phyloP scores from a whole-genome alignment of 495 filamentous ascomycete genomes.

The Lophiotrema nucula region DNA sequence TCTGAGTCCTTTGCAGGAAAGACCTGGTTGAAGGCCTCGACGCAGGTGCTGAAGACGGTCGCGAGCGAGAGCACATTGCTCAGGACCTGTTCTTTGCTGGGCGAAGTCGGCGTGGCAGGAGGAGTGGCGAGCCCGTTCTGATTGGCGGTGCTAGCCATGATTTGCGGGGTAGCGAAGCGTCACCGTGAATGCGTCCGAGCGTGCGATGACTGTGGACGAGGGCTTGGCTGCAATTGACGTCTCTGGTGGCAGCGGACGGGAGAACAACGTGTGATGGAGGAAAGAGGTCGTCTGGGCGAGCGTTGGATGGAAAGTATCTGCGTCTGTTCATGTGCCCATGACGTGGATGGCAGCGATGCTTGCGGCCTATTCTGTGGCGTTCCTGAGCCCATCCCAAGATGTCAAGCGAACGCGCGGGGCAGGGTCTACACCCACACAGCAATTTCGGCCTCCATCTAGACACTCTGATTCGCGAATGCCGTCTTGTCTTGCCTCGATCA shows the following conservation, averaged over 20 bases:
- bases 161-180: conserved; percentile 19
- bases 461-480: conserved; percentile 4
- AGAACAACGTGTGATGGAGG: not conserved
- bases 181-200: too few relatives aligned
- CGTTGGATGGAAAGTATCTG: conserved; percentile 17
- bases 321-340: conserved; percentile 27
- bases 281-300: too few relatives aligned
- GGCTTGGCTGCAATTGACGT: too few relatives aligned
- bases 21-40: conserved; percentile 41
- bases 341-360: conserved; percentile 8
- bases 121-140: conserved; percentile 7
- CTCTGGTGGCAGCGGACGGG: too few relatives aligned
- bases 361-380: conserved; percentile 2
- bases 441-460: not conserved
- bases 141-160: conserved; percentile 4
- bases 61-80: conserved; percentile 36
- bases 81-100: conserved; percentile 34
- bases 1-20: conserved; percentile 34
- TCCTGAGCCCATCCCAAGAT: not conserved
- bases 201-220: too few relatives aligned
- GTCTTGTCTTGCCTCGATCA: not conserved
- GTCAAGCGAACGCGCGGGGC: conserved; percentile 28
- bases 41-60: conserved; percentile 41
- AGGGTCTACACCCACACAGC: not conserved
- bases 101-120: conserved; percentile 5